Evolutionary conservation across 768 basidiomycete species (phyloP).

Genomic region (Neoboletus brunneissimus): DNA sequence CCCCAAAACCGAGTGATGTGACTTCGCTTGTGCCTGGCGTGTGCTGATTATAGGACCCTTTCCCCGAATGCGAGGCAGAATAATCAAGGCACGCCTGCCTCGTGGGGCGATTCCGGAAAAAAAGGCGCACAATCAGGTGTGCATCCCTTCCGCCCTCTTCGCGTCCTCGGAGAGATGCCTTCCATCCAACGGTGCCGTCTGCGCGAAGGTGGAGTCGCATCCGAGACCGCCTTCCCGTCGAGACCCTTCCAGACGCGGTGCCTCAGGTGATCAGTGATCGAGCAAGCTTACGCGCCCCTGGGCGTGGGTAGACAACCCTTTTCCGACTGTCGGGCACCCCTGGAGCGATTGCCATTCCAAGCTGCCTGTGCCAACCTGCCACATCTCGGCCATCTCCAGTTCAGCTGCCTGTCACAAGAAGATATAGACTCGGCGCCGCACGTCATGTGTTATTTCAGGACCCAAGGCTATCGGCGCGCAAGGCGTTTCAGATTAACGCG

Average conservation of each 20-base stretch:
- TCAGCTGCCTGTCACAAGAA: background rate
- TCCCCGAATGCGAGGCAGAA: background rate
- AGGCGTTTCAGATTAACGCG: no score
- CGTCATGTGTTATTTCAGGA: background rate
- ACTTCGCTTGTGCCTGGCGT: constrained; percentile 7
- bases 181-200: background rate
- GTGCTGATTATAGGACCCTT: constrained; percentile 1
- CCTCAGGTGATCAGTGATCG: background rate
- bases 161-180: constrained; percentile 7
- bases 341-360: background rate
- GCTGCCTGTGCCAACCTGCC: background rate
- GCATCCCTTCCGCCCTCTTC: constrained; percentile 3
- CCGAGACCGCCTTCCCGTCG: background rate
- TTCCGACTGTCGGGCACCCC: background rate
- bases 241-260: background rate
- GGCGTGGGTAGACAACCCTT: background rate
- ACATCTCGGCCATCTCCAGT: constrained; percentile 2
- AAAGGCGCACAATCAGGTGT: background rate
- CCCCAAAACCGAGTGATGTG: constrained; percentile 1
- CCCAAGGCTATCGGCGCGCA: background rate
- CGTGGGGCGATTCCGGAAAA: constrained; percentile 1
- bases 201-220: background rate
- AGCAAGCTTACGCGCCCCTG: background rate
- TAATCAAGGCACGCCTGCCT: constrained; percentile 7
- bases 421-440: background rate